Evolutionary conservation across 371 early-diverging fungal species (phyloP).

Genomic region (Encephalitozoon romaleae): DNA sequence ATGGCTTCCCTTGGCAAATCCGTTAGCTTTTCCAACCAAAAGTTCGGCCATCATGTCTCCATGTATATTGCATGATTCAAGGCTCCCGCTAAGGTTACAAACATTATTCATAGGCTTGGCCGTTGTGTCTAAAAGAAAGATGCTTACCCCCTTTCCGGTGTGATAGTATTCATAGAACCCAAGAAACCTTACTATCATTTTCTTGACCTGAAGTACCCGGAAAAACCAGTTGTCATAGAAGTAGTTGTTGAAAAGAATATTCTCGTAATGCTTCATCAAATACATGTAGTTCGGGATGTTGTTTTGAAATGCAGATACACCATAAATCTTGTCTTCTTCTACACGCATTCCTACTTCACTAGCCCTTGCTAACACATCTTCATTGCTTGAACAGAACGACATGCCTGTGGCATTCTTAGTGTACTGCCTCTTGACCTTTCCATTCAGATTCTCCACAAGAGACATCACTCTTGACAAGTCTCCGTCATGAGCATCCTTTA

Average conservation of each 20-base stretch:
- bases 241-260: conserved; percentile 47
- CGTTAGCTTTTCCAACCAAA: conserved; percentile 27
- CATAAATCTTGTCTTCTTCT: conserved; percentile 32
- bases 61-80: conserved; percentile 32
- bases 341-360: not conserved
- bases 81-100: conserved; percentile 14
- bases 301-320: conserved; percentile 6
- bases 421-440: not conserved
- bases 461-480: not conserved
- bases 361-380: not conserved
- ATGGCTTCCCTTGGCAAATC: conserved; percentile 48
- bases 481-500: not conserved
- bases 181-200: conserved; percentile 25
- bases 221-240: conserved; percentile 39
- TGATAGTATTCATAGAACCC: conserved; percentile 39
- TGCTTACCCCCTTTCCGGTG: conserved; percentile 50
- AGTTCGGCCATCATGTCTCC: conserved; percentile 24
- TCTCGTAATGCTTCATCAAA: conserved; percentile 39
- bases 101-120: conserved; percentile 20
- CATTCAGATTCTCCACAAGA: not conserved
- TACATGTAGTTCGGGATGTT: conserved; percentile 38
- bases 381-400: not conserved
- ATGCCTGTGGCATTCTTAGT: not conserved
- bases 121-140: conserved; percentile 49
- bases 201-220: conserved; percentile 31